Conservation (phyloP, 768 basidiomycete species). For the Mycena latifolia region DNA sequence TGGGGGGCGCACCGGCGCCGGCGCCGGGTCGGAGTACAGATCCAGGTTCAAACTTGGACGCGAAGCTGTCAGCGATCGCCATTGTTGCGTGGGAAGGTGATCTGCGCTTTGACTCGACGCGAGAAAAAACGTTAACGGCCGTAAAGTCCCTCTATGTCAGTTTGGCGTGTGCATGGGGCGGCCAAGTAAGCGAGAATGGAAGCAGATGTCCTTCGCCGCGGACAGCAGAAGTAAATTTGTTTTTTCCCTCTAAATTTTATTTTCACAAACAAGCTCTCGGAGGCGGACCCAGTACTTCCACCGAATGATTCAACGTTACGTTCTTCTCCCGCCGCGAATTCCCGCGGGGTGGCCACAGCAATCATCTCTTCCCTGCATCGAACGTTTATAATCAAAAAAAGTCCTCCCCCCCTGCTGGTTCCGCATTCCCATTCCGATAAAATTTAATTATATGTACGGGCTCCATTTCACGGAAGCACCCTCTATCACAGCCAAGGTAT, state of each 20-base stretch:
- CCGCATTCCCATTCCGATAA: constrained; percentile 14
- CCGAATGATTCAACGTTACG: neutral
- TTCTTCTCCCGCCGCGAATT: constrained; percentile 8
- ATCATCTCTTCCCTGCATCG: neutral
- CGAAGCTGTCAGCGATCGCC: neutral
- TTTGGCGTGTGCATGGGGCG: neutral
- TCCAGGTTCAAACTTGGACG: neutral
- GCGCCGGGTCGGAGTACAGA: too few species aligned
- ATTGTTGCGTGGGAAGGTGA: constrained; percentile 30
- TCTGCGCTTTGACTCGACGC: constrained; percentile 31
- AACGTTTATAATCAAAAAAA: neutral
- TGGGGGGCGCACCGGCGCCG: too few species aligned
- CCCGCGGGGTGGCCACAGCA: neutral
- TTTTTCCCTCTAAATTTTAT: neutral
- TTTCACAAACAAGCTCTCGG: neutral
- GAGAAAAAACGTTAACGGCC: constrained; percentile 23
- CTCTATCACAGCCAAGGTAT: constrained; percentile 10
- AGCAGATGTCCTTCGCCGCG: constrained; percentile 10
- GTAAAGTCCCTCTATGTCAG: neutral
- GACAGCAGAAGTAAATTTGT: constrained; percentile 9
- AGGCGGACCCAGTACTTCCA: too few species aligned
- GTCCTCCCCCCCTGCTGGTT: neutral
- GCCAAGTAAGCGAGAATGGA: constrained; percentile 17
- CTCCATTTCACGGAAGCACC: constrained; percentile 33
- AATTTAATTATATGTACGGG: constrained; percentile 26